Evolutionary conservation across 345 rosid species (phyloP).

Genomic region (Luvunga scandens): DNA sequence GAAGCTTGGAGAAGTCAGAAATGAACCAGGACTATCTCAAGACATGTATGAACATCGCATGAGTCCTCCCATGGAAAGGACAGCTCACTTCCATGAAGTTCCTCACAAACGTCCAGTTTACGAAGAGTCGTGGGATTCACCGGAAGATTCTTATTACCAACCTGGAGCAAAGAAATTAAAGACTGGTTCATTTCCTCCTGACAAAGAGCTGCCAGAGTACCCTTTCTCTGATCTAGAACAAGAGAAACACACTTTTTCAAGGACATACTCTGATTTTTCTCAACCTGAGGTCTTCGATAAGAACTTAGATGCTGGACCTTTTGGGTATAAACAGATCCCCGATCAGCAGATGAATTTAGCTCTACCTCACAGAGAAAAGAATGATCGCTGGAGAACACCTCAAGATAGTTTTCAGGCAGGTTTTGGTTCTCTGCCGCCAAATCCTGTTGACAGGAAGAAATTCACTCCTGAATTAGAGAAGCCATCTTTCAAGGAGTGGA

Average conservation of each 20-base stretch:
- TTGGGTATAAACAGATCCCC: constrained; percentile 46
- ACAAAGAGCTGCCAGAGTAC: constrained; percentile 67
- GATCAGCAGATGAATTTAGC: constrained; percentile 35
- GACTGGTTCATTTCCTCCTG: constrained; percentile 58
- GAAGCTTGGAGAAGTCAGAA: constrained; percentile 37
- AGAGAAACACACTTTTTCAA: constrained; percentile 46
- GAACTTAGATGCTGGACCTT: constrained; percentile 36
- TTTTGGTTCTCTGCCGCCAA: constrained; percentile 38
- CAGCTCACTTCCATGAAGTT: constrained; percentile 38
- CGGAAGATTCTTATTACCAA: constrained; percentile 58
- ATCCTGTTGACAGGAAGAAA: constrained; percentile 53
- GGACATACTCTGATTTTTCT: constrained; percentile 49
- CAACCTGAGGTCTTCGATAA: constrained; percentile 47
- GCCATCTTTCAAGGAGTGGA: constrained; percentile 74
- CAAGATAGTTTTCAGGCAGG: constrained; percentile 48
- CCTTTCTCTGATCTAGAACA: constrained; percentile 53
- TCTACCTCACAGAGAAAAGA: constrained; percentile 43
- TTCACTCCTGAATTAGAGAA: constrained; percentile 50
- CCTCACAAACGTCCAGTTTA: constrained; percentile 41
- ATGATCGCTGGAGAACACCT: constrained; percentile 44
- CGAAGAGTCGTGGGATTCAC: constrained; percentile 75
- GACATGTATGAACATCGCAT: constrained; percentile 47
- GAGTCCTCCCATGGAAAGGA: constrained; percentile 61
- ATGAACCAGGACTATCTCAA: constrained; percentile 33
- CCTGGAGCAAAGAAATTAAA: constrained; percentile 68